A percentile compares a stretch with the other conserved stretches of the same genome.
phyloP scores from a whole-genome alignment of 1,284 basidiomycete genomes.

The Ceratobasidium sp. region DNA sequence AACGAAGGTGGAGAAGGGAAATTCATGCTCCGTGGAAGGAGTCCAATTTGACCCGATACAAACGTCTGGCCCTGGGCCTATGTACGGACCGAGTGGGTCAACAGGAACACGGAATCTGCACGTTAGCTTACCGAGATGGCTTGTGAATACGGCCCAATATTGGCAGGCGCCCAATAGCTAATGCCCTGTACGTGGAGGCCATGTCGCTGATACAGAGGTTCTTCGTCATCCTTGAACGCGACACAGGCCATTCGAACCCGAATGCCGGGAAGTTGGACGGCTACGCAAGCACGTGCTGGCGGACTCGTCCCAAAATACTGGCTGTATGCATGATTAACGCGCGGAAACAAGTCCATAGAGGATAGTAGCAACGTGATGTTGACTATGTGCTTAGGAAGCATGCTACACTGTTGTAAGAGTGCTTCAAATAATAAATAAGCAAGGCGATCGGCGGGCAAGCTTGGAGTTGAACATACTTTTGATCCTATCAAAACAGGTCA shows the following conservation, averaged over 20 bases:
- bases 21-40: conserved; percentile 75
- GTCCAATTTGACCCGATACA: conserved; percentile 94
- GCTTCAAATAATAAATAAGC: not conserved
- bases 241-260: conserved; percentile 79
- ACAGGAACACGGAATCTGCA: not conserved
- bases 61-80: conserved; percentile 78
- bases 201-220: conserved; percentile 57
- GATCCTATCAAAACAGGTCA: conserved; percentile 63
- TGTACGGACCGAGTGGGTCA: conserved; percentile 14
- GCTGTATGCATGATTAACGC: conserved; percentile 79
- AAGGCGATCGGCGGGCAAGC: not conserved
- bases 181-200: conserved; percentile 93
- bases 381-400: conserved; percentile 57
- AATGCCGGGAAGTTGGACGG: conserved; percentile 68
- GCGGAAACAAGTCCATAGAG: conserved; percentile 76
- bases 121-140: conserved; percentile 72
- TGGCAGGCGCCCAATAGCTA: conserved; percentile 99
- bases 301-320: conserved; percentile 89
- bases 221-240: conserved; percentile 59
- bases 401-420: not conserved
- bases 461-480: conserved; percentile 54
- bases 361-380: conserved; percentile 88
- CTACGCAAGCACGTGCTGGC: conserved; percentile 91
- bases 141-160: conserved; percentile 98
- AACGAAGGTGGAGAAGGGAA: conserved; percentile 69